Evolutionary conservation across 2,329 filamentous ascomycete species (phyloP), one percentile per base, ranked within the genome.

Genomic region (Aspergillus brasiliensis): DNA sequence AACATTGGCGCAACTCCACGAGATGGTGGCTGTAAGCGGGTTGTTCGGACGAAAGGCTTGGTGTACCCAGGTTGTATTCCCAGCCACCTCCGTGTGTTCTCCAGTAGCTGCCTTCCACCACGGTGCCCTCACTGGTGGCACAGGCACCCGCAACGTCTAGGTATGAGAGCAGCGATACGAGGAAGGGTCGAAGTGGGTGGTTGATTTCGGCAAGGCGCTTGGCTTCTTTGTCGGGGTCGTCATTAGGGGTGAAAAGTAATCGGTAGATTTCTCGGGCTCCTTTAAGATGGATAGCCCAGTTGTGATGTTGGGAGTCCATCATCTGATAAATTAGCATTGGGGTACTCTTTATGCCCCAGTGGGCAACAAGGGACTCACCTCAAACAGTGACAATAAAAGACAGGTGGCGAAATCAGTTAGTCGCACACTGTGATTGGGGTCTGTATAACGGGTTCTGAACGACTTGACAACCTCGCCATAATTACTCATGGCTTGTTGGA

Each of bases 81-180:
- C 74, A 77, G 2, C 71, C 73, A 7, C 73, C 71, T 4, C 70
- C 75, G n/a, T 74, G 66, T 1, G 72, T 75, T 59, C 71, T 69
- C 75, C 75, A 77, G 54, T 78, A 78, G 58, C 71, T 73, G 2
- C 75, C 75, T 52, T 75, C 67, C 10, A 77, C 72, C 7, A 77
- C 66, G 3, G 75, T 76, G 2, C 72, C 74, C 27, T 76, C 73
- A 19, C 72, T 71, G 5, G 73, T 75, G 4, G 74, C 73, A 57
- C 75, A 76, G 10, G 76, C 72, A 27, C 75, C 75, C 0, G 75
- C 75, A 19, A 77, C 75, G 51, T 78, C 75, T 17, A 78, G 73
- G 57, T 76, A 77, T 2, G 73, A 76, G 34, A 77, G 69, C 13
- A 77, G 66, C 2, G 74, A 77, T 15, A 78, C 71, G n/a, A 78